Percentiles rank a stretch among this genome's conserved stretches.
Evolutionary conservation across 768 basidiomycete species (phyloP).

Genomic region (Mycena vulgaris): DNA sequence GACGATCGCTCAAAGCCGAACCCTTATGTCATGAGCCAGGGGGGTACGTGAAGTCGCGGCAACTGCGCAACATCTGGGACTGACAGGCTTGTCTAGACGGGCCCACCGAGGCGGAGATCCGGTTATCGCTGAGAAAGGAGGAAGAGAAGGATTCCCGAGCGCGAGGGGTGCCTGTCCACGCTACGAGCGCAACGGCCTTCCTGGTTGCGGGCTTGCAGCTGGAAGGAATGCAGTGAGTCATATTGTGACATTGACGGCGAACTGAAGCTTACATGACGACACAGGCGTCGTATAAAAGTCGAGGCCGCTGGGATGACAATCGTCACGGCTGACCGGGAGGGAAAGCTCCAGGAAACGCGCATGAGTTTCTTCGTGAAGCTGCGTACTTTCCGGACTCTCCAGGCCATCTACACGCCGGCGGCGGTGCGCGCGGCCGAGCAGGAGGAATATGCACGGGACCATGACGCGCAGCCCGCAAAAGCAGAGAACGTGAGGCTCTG

Average conservation of each 20-base stretch:
- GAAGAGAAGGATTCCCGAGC: background rate
- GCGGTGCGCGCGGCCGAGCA: background rate
- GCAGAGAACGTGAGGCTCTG: background rate
- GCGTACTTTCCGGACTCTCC: background rate
- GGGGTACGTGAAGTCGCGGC: background rate
- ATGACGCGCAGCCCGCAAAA: background rate
- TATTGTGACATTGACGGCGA: background rate
- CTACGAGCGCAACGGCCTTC: background rate
- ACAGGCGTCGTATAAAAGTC: background rate
- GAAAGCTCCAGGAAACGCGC: conserved; percentile 9
- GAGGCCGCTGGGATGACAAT: background rate
- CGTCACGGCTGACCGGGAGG: background rate
- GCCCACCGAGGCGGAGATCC: conserved; percentile 1
- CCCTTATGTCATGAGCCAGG: background rate
- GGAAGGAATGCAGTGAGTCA: background rate
- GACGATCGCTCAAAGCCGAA: background rate
- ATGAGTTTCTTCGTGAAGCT: conserved; percentile 8
- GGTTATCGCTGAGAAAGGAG: background rate
- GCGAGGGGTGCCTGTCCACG: background rate
- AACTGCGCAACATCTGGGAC: background rate
- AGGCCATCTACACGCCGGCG: background rate
- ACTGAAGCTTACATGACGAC: too few species aligned
- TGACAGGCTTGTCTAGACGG: background rate
- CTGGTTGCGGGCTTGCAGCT: background rate
- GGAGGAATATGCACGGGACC: background rate